phyloP scores from a whole-genome alignment of 495 filamentous ascomycete species.

The Penicillium paxilli region DNA sequence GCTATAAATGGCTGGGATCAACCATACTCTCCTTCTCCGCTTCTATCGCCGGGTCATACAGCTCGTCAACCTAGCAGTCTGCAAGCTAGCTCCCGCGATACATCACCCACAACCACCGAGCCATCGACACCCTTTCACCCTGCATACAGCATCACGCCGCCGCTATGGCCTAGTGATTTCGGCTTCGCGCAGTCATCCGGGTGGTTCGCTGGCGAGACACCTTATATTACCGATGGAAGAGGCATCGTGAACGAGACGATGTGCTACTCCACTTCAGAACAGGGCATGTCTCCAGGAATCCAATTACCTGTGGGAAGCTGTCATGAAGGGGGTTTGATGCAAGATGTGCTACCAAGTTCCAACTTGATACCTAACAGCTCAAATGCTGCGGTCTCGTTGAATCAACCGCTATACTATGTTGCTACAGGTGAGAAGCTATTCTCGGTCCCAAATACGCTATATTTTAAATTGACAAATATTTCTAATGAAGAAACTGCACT shows the following conservation, averaged over 20 bases:
- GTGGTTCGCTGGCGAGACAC: neutral
- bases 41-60: neutral
- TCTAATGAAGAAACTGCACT: slow-evolving; percentile 13
- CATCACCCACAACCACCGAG: neutral
- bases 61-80: neutral
- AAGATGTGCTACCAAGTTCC: neutral
- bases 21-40: slow-evolving; percentile 6
- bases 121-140: slow-evolving; percentile 10
- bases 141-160: neutral
- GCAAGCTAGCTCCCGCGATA: neutral
- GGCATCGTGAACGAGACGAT: neutral
- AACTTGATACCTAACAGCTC: neutral
- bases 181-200: neutral
- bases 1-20: slow-evolving; percentile 34
- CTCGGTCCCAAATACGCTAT: neutral
- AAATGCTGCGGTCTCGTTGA: neutral
- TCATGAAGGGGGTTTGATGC: slow-evolving; percentile 1
- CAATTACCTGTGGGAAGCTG: neutral
- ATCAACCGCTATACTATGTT: slow-evolving; percentile 20
- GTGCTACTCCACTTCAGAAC: neutral
- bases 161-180: slow-evolving; percentile 6
- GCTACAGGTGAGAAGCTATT: slow-evolving; percentile 15
- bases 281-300: neutral
- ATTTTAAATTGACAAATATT: neutral
- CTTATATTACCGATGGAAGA: neutral